Percentiles rank a stretch among this genome's conserved stretches.
Conservation (phyloP, 202 grass and related monocot genomes). For the Setaria viridis region DNA sequence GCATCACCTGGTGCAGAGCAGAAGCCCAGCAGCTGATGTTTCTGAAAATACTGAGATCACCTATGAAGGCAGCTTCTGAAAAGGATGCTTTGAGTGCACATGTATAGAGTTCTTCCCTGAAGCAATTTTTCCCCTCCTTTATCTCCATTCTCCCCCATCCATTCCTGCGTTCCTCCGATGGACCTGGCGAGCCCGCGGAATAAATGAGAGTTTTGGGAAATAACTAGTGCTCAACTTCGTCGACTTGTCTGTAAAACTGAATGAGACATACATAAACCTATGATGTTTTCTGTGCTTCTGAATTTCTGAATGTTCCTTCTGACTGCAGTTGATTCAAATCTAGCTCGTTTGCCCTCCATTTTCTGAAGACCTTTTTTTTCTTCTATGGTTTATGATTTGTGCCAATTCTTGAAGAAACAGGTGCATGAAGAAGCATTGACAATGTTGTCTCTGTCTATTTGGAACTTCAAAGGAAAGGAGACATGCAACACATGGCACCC, state of each 20-base stretch:
- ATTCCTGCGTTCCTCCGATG: slow-evolving; percentile 36
- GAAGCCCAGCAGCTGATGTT: slow-evolving; percentile 69
- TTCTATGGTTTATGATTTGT: not conserved
- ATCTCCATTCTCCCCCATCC: slow-evolving; percentile 34
- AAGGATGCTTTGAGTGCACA: slow-evolving; percentile 54
- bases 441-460: not conserved
- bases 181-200: slow-evolving; percentile 34
- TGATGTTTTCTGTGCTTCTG: slow-evolving; percentile 25
- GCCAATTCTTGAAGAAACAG: slow-evolving; percentile 2
- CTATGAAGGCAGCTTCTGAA: slow-evolving; percentile 37
- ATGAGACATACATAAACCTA: slow-evolving; percentile 44
- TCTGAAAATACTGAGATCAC: slow-evolving; percentile 22
- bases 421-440: not conserved
- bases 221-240: slow-evolving; percentile 54
- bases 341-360: slow-evolving; percentile 8
- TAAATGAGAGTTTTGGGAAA: slow-evolving; percentile 61
- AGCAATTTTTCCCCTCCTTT: slow-evolving; percentile 40
- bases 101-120: slow-evolving; percentile 73
- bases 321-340: slow-evolving; percentile 5
- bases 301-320: slow-evolving; percentile 23
- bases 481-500: slow-evolving; percentile 11
- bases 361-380: not conserved
- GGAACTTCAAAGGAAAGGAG: not conserved
- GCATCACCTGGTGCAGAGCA: slow-evolving; percentile 78
- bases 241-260: slow-evolving; percentile 59